These are phyloP conservation scores for Magnolia kwangsiensis DNA, from an alignment of 164 flowering plant species.

Conservation along the genomic window DNA sequence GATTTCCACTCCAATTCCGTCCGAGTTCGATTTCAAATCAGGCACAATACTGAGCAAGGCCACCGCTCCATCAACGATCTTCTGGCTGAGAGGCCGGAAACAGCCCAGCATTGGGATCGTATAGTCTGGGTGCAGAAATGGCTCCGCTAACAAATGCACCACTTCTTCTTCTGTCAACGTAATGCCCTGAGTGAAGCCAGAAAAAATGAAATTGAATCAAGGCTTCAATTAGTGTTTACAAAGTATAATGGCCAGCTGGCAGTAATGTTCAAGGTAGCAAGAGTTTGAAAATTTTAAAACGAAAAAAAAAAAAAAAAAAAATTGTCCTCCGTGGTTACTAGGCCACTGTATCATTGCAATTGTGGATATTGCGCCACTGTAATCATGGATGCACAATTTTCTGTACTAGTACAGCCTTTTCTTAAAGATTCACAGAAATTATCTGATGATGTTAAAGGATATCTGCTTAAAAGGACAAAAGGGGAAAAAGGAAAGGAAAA, in stretches of 20 bases:
- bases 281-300: not conserved
- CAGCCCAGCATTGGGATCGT: conserved; percentile 76
- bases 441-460: too few species aligned
- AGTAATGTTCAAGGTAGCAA: too few species aligned
- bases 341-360: too few species aligned
- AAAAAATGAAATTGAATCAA: not conserved
- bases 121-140: conserved; percentile 60
- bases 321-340: not conserved
- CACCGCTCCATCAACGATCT: conserved; percentile 55
- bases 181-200: conserved; percentile 37
- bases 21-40: conserved; percentile 35
- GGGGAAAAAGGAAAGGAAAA: too few species aligned
- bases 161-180: conserved; percentile 54
- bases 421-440: too few species aligned
- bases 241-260: too few species aligned
- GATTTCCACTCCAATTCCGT: conserved; percentile 14
- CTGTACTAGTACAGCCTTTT: too few species aligned
- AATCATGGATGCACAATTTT: too few species aligned
- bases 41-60: conserved; percentile 45
- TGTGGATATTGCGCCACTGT: too few species aligned
- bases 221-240: not conserved
- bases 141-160: conserved; percentile 45
- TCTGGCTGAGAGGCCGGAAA: conserved; percentile 54
- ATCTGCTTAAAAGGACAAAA: too few species aligned
- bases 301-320: not conserved